phyloP scores from a whole-genome alignment of 805 yeast genomes.

The Wickerhamomyces rabaulensis region DNA sequence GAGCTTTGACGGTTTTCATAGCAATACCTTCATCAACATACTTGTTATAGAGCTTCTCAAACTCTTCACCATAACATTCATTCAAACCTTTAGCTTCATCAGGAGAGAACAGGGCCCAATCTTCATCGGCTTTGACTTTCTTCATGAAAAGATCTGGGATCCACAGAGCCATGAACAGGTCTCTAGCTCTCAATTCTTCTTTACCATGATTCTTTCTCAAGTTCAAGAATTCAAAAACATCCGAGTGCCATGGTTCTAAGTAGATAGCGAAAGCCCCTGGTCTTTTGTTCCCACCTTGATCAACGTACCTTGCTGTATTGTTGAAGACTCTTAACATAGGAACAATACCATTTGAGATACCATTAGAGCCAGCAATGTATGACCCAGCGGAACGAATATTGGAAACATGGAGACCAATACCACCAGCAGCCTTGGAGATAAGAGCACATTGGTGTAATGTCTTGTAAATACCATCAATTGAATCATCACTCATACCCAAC shows the following conservation, averaged over 20 bases:
- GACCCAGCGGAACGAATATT: constrained; percentile 89
- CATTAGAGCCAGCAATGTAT: constrained; percentile 87
- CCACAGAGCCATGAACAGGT: constrained; percentile 91
- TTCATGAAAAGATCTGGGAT: constrained; percentile 92
- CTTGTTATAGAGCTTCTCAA: constrained; percentile 60
- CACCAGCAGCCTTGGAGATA: constrained; percentile 94
- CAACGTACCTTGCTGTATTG: constrained; percentile 95
- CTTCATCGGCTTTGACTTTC: constrained; percentile 70
- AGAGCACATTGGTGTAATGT: constrained; percentile 85
- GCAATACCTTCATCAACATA: constrained; percentile 73
- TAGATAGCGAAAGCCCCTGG: constrained; percentile 97
- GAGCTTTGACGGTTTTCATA: constrained; percentile 71
- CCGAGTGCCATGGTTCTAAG: constrained; percentile 97
- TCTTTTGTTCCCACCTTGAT: constrained; percentile 97
- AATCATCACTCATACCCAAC: constrained; percentile 87
- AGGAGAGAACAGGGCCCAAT: constrained; percentile 91
- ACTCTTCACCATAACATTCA: constrained; percentile 83
- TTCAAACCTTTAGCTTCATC: constrained; percentile 82
- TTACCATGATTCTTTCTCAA: constrained; percentile 92
- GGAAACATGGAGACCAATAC: constrained; percentile 86
- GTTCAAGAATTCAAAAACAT: constrained; percentile 80
- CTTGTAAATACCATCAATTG: constrained; percentile 91
- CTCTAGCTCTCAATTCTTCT: constrained; percentile 91
- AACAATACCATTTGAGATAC: constrained; percentile 85
- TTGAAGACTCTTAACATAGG: constrained; percentile 96